phyloP scores from a whole-genome alignment of 345 rosid species.

The Gossypium mustelinum region DNA sequence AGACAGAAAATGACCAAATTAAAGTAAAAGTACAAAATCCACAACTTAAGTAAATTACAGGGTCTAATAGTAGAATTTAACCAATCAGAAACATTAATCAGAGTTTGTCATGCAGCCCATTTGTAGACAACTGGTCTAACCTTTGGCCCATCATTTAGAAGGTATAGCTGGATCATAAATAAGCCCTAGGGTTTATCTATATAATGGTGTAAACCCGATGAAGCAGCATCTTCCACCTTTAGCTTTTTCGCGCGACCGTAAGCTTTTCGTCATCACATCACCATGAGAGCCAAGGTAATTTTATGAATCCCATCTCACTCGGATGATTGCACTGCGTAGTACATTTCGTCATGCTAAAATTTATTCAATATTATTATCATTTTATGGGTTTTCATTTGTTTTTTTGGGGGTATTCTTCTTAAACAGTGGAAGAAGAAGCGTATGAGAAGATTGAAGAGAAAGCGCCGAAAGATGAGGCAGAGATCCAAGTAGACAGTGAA shows the following conservation, averaged over 20 bases:
- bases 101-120: background rate
- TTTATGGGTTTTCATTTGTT: background rate
- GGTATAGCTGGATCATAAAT: background rate
- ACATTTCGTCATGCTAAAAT: background rate
- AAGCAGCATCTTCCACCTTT: background rate
- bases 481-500: conserved; percentile 5
- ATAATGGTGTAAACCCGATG: background rate
- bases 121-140: background rate
- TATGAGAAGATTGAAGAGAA: conserved; percentile 9
- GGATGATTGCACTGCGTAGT: background rate
- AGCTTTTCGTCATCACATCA: background rate
- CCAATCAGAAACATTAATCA: too few species aligned
- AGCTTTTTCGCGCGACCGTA: background rate
- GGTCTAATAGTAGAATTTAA: too few species aligned
- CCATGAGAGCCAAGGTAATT: conserved; percentile 11
- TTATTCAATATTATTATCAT: background rate
- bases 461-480: conserved; percentile 12
- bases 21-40: too few species aligned
- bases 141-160: background rate
- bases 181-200: background rate
- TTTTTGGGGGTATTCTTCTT: background rate
- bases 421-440: conserved; percentile 10
- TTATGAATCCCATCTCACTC: too few species aligned
- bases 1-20: too few species aligned
- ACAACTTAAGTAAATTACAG: too few species aligned